A percentile compares a stretch with the other conserved stretches of the same genome.
Conservation (phyloP, 139 green algal genomes). For the Marvania coccoides region DNA sequence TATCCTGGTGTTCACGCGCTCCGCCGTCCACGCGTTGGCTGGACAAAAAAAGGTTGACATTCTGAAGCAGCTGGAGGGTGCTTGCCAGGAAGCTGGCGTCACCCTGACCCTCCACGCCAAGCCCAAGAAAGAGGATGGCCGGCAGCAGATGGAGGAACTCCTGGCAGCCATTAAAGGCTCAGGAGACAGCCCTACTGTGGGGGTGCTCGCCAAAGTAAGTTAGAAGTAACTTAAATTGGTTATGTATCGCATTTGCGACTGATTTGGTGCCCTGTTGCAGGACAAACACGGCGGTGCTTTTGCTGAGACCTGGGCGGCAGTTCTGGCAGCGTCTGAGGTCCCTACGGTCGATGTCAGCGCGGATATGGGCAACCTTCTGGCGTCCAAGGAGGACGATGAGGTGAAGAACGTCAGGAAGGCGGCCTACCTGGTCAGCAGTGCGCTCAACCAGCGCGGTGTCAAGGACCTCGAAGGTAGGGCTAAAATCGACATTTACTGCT, state of each 20-base stretch:
- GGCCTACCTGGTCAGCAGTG: slow-evolving; percentile 58
- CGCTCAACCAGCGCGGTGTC: slow-evolving; percentile 69
- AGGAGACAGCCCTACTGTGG: slow-evolving; percentile 34
- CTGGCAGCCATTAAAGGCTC: slow-evolving; percentile 34
- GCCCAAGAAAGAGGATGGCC: slow-evolving; percentile 73
- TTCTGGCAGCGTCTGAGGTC: slow-evolving; percentile 27
- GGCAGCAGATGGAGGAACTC: slow-evolving; percentile 43
- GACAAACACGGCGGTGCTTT: slow-evolving; percentile 64
- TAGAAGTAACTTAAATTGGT: not conserved
- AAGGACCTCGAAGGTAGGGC: slow-evolving; percentile 45
- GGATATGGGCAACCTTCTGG: slow-evolving; percentile 61
- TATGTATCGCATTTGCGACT: not conserved
- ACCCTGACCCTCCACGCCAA: slow-evolving; percentile 58
- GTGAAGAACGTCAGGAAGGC: slow-evolving; percentile 81
- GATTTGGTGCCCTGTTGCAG: slow-evolving; percentile 10
- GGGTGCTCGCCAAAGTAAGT: slow-evolving; percentile 51
- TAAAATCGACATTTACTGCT: too few species aligned
- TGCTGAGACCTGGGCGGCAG: slow-evolving; percentile 36
- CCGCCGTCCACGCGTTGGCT: slow-evolving; percentile 66
- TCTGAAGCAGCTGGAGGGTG: slow-evolving; percentile 46
- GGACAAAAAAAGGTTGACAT: slow-evolving; percentile 83
- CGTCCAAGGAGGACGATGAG: slow-evolving; percentile 76
- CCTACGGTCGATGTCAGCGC: slow-evolving; percentile 31
- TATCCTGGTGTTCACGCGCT: slow-evolving; percentile 72
- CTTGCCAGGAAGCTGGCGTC: slow-evolving; percentile 26